phyloP scores from a whole-genome alignment of 345 rosid species.

The Lepidium sativum region DNA sequence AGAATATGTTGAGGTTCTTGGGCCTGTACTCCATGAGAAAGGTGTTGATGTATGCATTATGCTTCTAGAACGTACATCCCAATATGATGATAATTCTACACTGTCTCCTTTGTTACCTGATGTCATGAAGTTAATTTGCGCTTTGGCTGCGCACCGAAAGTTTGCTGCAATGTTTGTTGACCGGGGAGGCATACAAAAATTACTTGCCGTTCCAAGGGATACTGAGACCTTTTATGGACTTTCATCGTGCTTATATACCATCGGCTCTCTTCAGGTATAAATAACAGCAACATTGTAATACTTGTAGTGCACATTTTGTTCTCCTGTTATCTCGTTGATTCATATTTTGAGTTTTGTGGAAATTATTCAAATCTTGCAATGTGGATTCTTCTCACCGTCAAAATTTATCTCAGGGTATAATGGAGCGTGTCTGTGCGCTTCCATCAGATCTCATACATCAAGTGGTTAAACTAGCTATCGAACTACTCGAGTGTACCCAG shows the following conservation, averaged over 20 bases:
- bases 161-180: slow-evolving; percentile 98
- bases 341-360: neutral
- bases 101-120: slow-evolving; percentile 57
- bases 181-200: slow-evolving; percentile 87
- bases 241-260: slow-evolving; percentile 84
- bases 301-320: neutral
- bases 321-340: neutral
- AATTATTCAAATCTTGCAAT: neutral
- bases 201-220: slow-evolving; percentile 79
- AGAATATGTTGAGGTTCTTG: slow-evolving; percentile 95
- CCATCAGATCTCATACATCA: slow-evolving; percentile 66
- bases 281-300: neutral
- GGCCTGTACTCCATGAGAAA: slow-evolving; percentile 93
- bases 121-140: slow-evolving; percentile 97
- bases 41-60: slow-evolving; percentile 95
- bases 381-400: neutral
- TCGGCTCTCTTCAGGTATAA: slow-evolving; percentile 90
- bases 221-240: slow-evolving; percentile 72
- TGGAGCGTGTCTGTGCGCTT: slow-evolving; percentile 99
- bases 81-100: slow-evolving; percentile 38
- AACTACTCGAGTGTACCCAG: slow-evolving; percentile 77
- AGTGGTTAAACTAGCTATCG: slow-evolving; percentile 82
- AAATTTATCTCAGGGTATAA: slow-evolving; percentile 54
- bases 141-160: slow-evolving; percentile 95
- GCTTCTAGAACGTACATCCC: slow-evolving; percentile 58